Percentiles rank a stretch among this genome's conserved stretches.
These are phyloP conservation scores for Amphirosellinia nigrospora DNA, from an alignment of 495 filamentous ascomycete species.

Conservation along the genomic window DNA sequence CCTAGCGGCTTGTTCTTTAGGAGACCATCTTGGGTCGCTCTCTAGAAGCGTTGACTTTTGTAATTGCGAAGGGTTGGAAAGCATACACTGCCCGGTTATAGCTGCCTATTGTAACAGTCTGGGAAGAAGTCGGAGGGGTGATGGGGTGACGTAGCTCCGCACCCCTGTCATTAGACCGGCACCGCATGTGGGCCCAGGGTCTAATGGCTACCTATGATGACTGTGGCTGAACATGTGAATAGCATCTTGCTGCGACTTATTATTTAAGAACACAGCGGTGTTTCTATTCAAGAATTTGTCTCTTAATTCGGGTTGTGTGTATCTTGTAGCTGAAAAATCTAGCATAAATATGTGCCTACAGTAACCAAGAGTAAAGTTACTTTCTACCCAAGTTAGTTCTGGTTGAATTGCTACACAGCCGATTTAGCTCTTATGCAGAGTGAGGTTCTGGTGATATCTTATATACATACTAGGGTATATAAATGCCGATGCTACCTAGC, in stretches of 20 bases:
- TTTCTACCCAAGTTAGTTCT: background rate
- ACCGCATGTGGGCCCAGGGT: background rate
- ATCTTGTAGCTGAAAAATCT: no score
- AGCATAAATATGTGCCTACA: no score
- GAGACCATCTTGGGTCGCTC: background rate
- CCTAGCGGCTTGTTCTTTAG: background rate
- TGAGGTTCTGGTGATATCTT: background rate
- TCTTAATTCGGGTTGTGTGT: background rate
- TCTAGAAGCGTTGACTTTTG: background rate
- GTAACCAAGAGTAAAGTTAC: no score
- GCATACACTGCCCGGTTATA: background rate
- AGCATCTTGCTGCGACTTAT: background rate
- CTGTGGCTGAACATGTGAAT: conserved; percentile 2
- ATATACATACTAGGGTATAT: conserved; percentile 18
- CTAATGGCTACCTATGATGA: background rate
- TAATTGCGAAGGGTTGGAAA: conserved; percentile 14
- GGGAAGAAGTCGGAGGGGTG: no score
- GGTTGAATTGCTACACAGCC: no score
- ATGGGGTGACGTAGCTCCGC: conserved; percentile 19
- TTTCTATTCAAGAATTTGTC: no score
- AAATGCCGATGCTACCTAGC: background rate
- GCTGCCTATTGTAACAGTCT: background rate
- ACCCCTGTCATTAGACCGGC: background rate
- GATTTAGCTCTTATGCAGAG: background rate
- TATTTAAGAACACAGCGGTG: no score